Evolutionary conservation across 768 basidiomycete species (phyloP).

Genomic region (Wakefieldia striispora): DNA sequence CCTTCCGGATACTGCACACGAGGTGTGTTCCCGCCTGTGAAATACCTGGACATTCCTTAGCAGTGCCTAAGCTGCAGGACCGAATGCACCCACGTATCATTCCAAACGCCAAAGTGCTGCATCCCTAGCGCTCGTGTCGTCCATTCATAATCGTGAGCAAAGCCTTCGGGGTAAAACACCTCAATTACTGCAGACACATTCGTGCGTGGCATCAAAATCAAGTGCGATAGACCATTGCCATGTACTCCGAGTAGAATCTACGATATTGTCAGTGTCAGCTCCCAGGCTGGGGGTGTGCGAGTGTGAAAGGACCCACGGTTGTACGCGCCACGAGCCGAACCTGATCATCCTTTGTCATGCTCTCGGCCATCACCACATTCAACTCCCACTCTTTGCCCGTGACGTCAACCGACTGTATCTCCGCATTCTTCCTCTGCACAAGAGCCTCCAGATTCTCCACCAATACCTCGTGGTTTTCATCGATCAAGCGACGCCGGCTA

Average conservation of each 20-base stretch:
- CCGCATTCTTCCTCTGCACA: constrained; percentile 36
- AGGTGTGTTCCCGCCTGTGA: constrained; percentile 39
- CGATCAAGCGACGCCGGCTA: constrained; percentile 47
- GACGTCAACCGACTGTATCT: neutral
- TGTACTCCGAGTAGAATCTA: constrained; percentile 73
- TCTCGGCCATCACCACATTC: constrained; percentile 59
- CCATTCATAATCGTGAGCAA: constrained; percentile 87
- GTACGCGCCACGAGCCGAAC: constrained; percentile 61
- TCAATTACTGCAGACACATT: constrained; percentile 81
- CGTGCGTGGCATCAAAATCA: constrained; percentile 81
- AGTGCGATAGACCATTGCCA: constrained; percentile 80
- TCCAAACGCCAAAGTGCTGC: constrained; percentile 77
- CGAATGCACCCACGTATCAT: constrained; percentile 56
- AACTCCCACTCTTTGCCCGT: constrained; percentile 52
- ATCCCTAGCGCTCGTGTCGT: constrained; percentile 72
- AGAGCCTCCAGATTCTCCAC: constrained; percentile 53
- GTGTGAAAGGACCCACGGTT: constrained; percentile 48
- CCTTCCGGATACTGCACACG: constrained; percentile 72
- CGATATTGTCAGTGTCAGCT: neutral
- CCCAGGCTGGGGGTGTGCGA: neutral
- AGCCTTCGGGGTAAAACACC: constrained; percentile 78
- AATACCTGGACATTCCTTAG: constrained; percentile 15
- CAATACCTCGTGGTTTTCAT: constrained; percentile 54
- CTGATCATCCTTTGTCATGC: constrained; percentile 74
- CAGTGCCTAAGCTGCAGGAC: neutral